Evolutionary conservation across 106 monocot species (phyloP), one percentile per base, ranked within the genome.

Genomic region (Dioscorea dumetorum): DNA sequence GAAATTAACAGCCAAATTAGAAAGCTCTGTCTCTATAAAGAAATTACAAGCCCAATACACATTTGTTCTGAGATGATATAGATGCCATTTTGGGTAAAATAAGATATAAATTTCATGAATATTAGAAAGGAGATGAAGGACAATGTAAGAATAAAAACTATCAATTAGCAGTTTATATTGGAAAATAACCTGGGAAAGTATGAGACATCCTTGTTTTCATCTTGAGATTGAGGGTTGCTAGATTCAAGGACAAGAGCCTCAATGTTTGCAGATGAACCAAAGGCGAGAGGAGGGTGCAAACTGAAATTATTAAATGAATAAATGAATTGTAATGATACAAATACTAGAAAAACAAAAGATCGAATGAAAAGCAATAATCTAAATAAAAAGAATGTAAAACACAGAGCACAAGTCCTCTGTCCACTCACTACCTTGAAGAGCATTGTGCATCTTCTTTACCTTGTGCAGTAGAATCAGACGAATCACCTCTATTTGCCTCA

Each of bases 231-330:
- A 59, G 70, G 66, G 16, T 67, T 62, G 62, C 66, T 78, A 17
- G 82, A 73, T 73, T 86, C 87, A 79, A 82, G 77, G 12, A 66
- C 84, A 76, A 93, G 86, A 13, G 70, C 67, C 77, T 84, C 80
- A 57, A 93, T 74, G 73, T 84, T 86, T 63, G 75, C 24, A 15
- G 92, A 82, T 61, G 94, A 87, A 70, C 86, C 94, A 76, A 94
- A 94, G 15, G 82, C 77, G 49, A 90, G 94, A 62, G 80, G 80
- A 54, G 81, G 86, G 62, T 84, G 86, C 67, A 73, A 64, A 48
- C 94, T 94, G 76, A 66, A 51, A 20, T 3, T 41, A 79, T n/a
- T n/a, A n/a, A n/a, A n/a, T 62, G 41, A 10, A 41, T 41, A 41
- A 41, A 41, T 10, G 41, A 8, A 10, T 41, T 41, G 6, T 10